Base-by-base conservation (phyloP, 768 basidiomycete genomes). In the Boletus rubroflammeus region DNA sequence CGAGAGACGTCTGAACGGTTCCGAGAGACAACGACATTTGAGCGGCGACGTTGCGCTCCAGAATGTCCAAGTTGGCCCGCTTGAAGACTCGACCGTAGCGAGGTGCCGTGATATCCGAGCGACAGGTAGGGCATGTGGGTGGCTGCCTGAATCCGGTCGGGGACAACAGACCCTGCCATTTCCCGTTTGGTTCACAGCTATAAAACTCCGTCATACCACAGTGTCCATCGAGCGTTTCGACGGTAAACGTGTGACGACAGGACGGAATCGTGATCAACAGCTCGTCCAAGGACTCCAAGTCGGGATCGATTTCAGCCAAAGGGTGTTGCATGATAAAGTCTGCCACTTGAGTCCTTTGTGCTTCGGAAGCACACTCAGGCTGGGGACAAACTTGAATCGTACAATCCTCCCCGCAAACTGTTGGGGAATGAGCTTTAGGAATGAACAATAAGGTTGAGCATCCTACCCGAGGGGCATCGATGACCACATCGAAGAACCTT, bases 341-440 rank as follows among this genome's bases (percentile, higher is more conserved):
- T 19, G 84, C 86, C 14, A 86, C 71, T 25, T 72, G 67, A 1
- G 69, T 56, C 48, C 72, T 74, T 21, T 67, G 53, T 1, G 75
- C 68, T 1, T 62, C 62, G 13, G 77, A 47, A 2, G 77, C 75
- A 56, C 87, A 89, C n/a, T n/a, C n/a, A n/a, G n/a, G n/a, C 5
- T 52, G 15, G 2, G 76, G 75, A 57, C 87, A 90, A 7, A 75
- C 57, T 67, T 87, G 86, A 1, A 73, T 62, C 0, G 51, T 32
- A 60, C 88, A 90, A 15, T 76, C 69, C 65, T 90, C 88, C 7
- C 86, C 85, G 51, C 86, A 88, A 1, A 89, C 85, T 88, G 51
- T 39, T 3, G n/a, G 21, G 1, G 32, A 45, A 50, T 62, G 28
- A 61, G 48, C 23, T 31, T 19, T 8, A 13, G 14, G 15, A 29